phyloP scores from a whole-genome alignment of 352 stramenopile species.

The Pseudoperonospora humuli region DNA sequence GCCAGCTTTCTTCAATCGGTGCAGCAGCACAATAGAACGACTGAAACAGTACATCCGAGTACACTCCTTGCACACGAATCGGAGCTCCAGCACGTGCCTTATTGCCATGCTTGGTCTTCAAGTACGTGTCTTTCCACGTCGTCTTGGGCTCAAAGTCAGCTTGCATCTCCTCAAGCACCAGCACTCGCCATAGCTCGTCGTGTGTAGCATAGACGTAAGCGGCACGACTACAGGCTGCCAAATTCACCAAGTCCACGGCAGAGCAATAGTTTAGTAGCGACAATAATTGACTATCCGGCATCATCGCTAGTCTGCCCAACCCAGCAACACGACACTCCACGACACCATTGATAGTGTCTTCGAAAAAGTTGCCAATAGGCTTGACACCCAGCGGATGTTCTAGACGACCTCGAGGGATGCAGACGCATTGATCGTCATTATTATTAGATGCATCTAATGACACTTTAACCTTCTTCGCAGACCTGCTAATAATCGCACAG shows the following conservation, averaged over 20 bases:
- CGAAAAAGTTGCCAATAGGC: constrained; percentile 74
- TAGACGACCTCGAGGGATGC: constrained; percentile 16
- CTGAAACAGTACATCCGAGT: constrained; percentile 85
- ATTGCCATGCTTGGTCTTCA: constrained; percentile 38
- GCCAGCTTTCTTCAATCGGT: constrained; percentile 56
- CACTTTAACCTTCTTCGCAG: constrained; percentile 29
- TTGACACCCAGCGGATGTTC: constrained; percentile 76
- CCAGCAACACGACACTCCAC: constrained; percentile 47
- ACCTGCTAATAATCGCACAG: constrained; percentile 12
- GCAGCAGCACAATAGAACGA: constrained; percentile 71
- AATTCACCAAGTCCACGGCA: constrained; percentile 35
- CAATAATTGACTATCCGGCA: constrained; percentile 65
- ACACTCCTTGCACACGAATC: constrained; percentile 60
- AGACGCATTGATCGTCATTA: not conserved
- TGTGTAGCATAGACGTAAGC: constrained; percentile 67
- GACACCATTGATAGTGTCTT: constrained; percentile 52
- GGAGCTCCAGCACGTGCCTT: constrained; percentile 11
- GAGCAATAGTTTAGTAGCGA: constrained; percentile 52
- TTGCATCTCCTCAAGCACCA: constrained; percentile 74
- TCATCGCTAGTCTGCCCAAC: constrained; percentile 39
- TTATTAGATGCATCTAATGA: not conserved
- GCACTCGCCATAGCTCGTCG: constrained; percentile 77
- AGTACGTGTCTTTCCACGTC: constrained; percentile 72
- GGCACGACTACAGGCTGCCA: constrained; percentile 44
- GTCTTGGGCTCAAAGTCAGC: constrained; percentile 36